phyloP scores from a whole-genome alignment of 345 rosid species.

The Gossypium mustelinum region DNA sequence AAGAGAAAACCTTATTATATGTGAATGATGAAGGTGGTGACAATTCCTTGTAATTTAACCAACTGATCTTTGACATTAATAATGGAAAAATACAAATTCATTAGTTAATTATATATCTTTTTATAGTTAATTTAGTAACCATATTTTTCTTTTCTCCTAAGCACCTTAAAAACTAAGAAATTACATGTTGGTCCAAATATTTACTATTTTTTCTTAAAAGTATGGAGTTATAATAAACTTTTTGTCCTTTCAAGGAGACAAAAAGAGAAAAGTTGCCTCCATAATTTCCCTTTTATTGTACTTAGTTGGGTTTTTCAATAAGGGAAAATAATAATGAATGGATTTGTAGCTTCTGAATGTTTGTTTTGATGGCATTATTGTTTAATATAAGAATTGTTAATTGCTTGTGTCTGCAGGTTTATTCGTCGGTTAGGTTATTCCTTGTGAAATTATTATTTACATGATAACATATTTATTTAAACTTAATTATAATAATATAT shows the following conservation, averaged over 20 bases:
- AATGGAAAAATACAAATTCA: too few relatives aligned
- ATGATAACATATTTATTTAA: too few relatives aligned
- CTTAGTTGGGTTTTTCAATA: neutral
- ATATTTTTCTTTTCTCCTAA: neutral
- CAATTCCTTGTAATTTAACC: neutral
- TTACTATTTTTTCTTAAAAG: too few relatives aligned
- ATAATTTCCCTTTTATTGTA: neutral
- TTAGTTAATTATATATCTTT: too few relatives aligned
- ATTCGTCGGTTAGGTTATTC: too few relatives aligned
- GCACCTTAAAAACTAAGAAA: neutral
- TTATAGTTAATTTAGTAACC: neutral
- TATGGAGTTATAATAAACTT: too few relatives aligned
- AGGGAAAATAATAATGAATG: neutral
- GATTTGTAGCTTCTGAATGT: conserved; percentile 2
- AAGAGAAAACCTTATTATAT: neutral
- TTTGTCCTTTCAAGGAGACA: neutral
- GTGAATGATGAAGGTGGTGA: neutral
- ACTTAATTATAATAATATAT: too few relatives aligned
- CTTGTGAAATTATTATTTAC: too few relatives aligned
- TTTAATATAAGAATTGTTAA: neutral
- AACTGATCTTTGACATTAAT: too few relatives aligned
- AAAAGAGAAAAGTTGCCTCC: neutral
- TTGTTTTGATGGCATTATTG: neutral
- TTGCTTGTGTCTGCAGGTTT: too few relatives aligned
- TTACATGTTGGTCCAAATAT: neutral